These are phyloP conservation scores for Hypomyces perniciosus DNA, from an alignment of 2,329 filamentous ascomycete genomes.

Conservation along the genomic window DNA sequence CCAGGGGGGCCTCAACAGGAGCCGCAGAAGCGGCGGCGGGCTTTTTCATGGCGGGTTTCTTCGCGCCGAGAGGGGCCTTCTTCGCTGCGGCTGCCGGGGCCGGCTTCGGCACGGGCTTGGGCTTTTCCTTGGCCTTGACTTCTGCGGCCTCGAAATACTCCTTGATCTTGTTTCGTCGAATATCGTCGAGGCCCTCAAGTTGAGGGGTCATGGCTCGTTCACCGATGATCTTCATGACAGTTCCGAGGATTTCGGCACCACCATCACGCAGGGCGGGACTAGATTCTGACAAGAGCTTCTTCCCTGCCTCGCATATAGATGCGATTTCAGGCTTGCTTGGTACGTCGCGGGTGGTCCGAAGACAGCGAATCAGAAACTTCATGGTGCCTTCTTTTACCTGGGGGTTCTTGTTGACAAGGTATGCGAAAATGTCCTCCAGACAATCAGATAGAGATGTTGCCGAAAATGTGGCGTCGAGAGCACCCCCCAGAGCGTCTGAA, in stretches of 20 bases:
- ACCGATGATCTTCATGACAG: conserved; percentile 97
- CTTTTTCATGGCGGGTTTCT: conserved; percentile 35
- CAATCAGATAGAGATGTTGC: conserved; percentile 74
- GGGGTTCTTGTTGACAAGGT: conserved; percentile 88
- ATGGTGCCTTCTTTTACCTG: conserved; percentile 95
- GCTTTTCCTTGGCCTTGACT: conserved; percentile 57
- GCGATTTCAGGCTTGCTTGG: conserved; percentile 80
- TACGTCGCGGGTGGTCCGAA: conserved; percentile 76
- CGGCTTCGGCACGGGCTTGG: conserved; percentile 65
- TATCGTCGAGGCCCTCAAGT: conserved; percentile 88
- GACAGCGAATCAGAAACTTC: conserved; percentile 83
- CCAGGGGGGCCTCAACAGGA: conserved; percentile 44
- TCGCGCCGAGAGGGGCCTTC: conserved; percentile 34
- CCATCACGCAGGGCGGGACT: conserved; percentile 80
- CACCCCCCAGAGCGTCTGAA: conserved; percentile 78
- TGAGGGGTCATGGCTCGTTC: conserved; percentile 93
- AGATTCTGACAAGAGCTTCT: conserved; percentile 85
- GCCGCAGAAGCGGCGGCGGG: conserved; percentile 36
- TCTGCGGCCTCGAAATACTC: conserved; percentile 69
- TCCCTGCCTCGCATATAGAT: conserved; percentile 78
- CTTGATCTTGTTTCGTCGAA: conserved; percentile 91
- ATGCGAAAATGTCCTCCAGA: conserved; percentile 83
- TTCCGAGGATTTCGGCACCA: conserved; percentile 87
- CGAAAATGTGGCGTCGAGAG: conserved; percentile 64
- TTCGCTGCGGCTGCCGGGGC: conserved; percentile 44